Percentiles rank a stretch among this genome's conserved stretches.
Evolutionary conservation across 768 basidiomycete species (phyloP).

Genomic region (Holtermanniella nyarrowii): DNA sequence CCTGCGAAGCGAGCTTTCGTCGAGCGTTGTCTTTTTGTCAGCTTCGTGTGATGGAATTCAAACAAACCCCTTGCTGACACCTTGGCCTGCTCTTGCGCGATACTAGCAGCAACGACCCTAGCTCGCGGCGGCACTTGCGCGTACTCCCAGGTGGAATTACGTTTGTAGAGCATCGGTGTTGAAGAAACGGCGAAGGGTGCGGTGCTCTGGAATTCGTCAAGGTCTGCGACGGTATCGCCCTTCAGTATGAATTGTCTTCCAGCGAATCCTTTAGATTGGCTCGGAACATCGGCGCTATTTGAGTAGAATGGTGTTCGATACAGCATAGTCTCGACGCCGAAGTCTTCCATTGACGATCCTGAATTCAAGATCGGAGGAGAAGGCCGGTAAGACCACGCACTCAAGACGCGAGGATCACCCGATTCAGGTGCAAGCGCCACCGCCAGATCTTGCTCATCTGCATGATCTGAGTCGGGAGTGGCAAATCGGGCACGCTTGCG

Average conservation of each 20-base stretch:
- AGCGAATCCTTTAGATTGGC: conserved; percentile 61
- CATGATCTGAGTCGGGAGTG: no score
- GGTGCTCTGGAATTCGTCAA: conserved; percentile 53
- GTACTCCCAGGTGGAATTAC: conserved; percentile 66
- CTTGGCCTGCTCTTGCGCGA: conserved; percentile 34
- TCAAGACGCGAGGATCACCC: no score
- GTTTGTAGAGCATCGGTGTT: background rate
- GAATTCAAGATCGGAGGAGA: conserved; percentile 12
- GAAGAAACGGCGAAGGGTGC: conserved; percentile 1
- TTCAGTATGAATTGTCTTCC: conserved; percentile 65
- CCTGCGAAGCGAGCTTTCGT: conserved; percentile 27
- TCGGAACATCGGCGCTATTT: conserved; percentile 57
- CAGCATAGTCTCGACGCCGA: conserved; percentile 48
- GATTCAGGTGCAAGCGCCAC: no score
- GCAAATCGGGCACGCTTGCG: no score
- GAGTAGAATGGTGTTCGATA: conserved; percentile 79
- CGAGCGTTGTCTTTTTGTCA: conserved; percentile 9
- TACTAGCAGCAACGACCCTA: conserved; percentile 51
- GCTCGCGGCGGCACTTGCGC: conserved; percentile 55
- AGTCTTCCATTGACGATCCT: conserved; percentile 39
- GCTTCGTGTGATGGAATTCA: no score
- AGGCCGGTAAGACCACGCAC: conserved; percentile 14
- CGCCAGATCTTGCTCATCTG: no score
- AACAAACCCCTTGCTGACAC: no score
- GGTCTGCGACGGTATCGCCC: conserved; percentile 50